Evolutionary conservation across 192 early-diverging fungal species (phyloP).

Genomic region (Podila minutissima): DNA sequence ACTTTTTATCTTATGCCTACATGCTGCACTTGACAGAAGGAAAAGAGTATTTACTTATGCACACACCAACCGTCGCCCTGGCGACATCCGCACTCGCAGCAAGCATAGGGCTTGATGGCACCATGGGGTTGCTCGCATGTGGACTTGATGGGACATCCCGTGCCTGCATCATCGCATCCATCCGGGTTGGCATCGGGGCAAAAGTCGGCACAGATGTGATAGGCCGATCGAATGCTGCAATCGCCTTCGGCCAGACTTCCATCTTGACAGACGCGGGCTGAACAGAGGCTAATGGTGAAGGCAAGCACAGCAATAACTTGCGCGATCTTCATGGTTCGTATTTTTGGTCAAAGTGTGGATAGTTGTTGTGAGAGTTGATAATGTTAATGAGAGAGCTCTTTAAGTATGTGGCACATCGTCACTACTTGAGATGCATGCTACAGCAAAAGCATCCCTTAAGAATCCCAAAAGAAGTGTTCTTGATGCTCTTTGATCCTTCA

Average conservation of each 20-base stretch:
- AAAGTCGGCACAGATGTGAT: background rate
- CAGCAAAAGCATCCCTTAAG: too few species aligned
- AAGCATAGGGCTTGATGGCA: background rate
- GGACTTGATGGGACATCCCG: slow-evolving; percentile 9
- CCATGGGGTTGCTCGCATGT: background rate
- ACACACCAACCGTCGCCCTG: slow-evolving; percentile 3
- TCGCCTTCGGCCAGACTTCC: background rate
- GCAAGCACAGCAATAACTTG: slow-evolving; percentile 8
- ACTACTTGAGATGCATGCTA: too few species aligned
- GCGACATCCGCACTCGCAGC: slow-evolving; percentile 19
- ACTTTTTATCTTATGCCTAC: background rate
- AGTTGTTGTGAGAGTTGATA: background rate
- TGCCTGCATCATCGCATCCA: background rate
- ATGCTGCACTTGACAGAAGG: background rate
- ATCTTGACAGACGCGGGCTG: slow-evolving; percentile 9
- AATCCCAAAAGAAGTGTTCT: too few species aligned
- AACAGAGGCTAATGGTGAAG: slow-evolving; percentile 1
- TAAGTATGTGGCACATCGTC: too few species aligned
- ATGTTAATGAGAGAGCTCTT: slow-evolving; percentile 1
- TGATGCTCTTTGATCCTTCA: too few species aligned
- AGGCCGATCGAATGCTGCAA: background rate
- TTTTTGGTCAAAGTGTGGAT: background rate
- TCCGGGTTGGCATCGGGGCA: background rate
- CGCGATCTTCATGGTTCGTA: slow-evolving; percentile 8
- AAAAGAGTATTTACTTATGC: slow-evolving; percentile 3